Evolutionary conservation across 2,329 filamentous ascomycete species (phyloP).

Genomic region (Colletotrichum plurivorum): DNA sequence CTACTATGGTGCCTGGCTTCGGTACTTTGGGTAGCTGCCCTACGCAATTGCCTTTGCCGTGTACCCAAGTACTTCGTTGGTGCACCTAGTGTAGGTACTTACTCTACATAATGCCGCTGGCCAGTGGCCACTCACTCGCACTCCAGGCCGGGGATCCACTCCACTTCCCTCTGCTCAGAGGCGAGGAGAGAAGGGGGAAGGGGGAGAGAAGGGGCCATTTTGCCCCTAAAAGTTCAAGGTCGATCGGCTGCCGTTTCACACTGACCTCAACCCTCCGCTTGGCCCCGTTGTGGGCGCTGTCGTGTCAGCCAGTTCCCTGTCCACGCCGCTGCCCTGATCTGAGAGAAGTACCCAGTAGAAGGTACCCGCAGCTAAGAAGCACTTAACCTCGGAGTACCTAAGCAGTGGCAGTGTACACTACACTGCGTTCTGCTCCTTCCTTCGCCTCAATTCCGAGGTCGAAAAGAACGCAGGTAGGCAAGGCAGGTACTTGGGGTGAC

Average conservation of each 20-base stretch:
- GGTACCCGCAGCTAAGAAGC: not conserved
- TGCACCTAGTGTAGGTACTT: no score
- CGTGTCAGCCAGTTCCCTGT: slow-evolving; percentile 36
- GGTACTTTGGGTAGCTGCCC: no score
- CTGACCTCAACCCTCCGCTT: slow-evolving; percentile 38
- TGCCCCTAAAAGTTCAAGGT: slow-evolving; percentile 23
- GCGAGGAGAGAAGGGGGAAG: not conserved
- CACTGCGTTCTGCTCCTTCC: not conserved
- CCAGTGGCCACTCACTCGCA: no score
- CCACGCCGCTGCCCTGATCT: slow-evolving; percentile 12
- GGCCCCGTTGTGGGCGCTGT: slow-evolving; percentile 35
- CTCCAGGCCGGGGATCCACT: not conserved
- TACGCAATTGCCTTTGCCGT: no score
- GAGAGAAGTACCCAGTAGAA: not conserved
- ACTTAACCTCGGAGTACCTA: not conserved
- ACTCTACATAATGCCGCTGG: no score
- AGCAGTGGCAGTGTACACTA: not conserved
- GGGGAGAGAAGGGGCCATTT: slow-evolving; percentile 10
- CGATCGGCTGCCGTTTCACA: slow-evolving; percentile 40
- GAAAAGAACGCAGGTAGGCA: no score
- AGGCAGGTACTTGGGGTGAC: no score
- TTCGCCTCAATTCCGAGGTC: not conserved
- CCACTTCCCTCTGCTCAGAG: slow-evolving; percentile 12
- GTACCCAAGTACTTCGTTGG: no score
- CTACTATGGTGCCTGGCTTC: no score